Percentiles rank a stretch among this genome's conserved stretches.
Evolutionary conservation across 345 rosid genomes (phyloP).

Genomic region (Orychophragmus violaceus): DNA sequence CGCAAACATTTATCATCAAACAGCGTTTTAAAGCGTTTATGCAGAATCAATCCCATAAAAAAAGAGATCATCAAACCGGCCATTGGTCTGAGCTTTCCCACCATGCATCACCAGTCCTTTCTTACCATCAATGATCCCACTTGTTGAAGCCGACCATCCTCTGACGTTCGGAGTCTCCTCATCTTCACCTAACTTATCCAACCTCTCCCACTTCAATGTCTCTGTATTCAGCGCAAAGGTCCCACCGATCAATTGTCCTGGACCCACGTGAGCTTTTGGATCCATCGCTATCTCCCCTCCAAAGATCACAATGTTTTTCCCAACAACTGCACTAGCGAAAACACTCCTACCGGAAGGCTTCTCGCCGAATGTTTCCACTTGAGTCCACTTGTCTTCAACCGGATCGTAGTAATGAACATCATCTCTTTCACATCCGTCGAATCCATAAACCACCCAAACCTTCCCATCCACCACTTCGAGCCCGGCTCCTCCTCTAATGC

Average conservation of each 20-base stretch:
- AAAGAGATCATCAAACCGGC: slow-evolving; percentile 22
- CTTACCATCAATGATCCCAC: slow-evolving; percentile 10
- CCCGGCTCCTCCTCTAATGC: slow-evolving; percentile 25
- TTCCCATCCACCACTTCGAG: slow-evolving; percentile 27
- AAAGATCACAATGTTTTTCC: slow-evolving; percentile 22
- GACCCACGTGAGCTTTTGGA: slow-evolving; percentile 16
- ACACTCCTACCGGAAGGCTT: slow-evolving; percentile 24
- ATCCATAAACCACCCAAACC: slow-evolving; percentile 29
- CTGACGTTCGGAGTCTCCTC: slow-evolving; percentile 3
- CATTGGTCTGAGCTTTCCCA: slow-evolving; percentile 27
- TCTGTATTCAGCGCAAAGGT: slow-evolving; percentile 21
- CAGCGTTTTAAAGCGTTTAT: neutral
- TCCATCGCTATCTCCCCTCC: slow-evolving; percentile 29
- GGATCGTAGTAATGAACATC: slow-evolving; percentile 20
- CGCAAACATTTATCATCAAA: neutral
- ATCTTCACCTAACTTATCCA: slow-evolving; percentile 8
- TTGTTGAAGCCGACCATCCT: slow-evolving; percentile 28
- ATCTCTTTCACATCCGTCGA: slow-evolving; percentile 10
- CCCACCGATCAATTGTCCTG: slow-evolving; percentile 20
- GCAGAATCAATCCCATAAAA: neutral
- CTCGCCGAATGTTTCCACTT: slow-evolving; percentile 24
- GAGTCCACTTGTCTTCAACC: slow-evolving; percentile 12
- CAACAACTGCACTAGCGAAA: slow-evolving; percentile 21
- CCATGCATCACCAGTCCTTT: slow-evolving; percentile 23
- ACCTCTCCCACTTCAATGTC: slow-evolving; percentile 20